Evolutionary conservation across 768 basidiomycete genomes (phyloP), one percentile per base, ranked within the genome.

Genomic region (Mrakia hoshinonis): DNA sequence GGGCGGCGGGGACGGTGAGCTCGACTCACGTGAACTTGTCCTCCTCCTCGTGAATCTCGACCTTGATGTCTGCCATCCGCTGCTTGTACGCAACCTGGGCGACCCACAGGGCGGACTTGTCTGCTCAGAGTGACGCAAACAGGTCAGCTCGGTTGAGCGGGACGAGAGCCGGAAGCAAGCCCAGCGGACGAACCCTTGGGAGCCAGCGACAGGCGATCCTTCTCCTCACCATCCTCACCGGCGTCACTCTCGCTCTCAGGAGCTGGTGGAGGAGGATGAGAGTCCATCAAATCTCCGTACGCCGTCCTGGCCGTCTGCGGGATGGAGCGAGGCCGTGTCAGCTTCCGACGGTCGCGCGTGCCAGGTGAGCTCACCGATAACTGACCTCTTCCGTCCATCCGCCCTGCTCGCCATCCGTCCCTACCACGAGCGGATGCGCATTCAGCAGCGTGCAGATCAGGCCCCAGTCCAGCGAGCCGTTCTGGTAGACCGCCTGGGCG

Each of bases 21-120:
- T 64, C 58, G 58, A 34, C 58, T 61, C 18, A 61, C 58, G 34
- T 61, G 58, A 61, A 61, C 58, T 61, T 61, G 4, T 61, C 58
- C 34, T 61, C 58, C 36, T 61, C 58, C 9, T 36, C 58, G 34
- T 36, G 34, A n/a, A 61, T 61, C 18, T 61, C 58, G 10, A 61
- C 18, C 58, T 61, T 61, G 58, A 61, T 61, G 6, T 61, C 58
- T 13, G 15, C 6, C 58, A 61, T 61, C 1, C 58, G 58, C 31
- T 29, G 31, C 20, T 61, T 61, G 58, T 61, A 61, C 4, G 58
- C 58, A n/a, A 61, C 20, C 34, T 61, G 58, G 36, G 58, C 58
- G 18, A 38, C 22, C 58, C 58, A 61, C 7, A 61, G 58, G 36
- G 58, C 34, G 34, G 34, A 31, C 34, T 61, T 61, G 31, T 61